These are phyloP conservation scores for Mitosporidium daphniae DNA, from an alignment of 371 early-diverging fungal genomes.

Conservation along the genomic window DNA sequence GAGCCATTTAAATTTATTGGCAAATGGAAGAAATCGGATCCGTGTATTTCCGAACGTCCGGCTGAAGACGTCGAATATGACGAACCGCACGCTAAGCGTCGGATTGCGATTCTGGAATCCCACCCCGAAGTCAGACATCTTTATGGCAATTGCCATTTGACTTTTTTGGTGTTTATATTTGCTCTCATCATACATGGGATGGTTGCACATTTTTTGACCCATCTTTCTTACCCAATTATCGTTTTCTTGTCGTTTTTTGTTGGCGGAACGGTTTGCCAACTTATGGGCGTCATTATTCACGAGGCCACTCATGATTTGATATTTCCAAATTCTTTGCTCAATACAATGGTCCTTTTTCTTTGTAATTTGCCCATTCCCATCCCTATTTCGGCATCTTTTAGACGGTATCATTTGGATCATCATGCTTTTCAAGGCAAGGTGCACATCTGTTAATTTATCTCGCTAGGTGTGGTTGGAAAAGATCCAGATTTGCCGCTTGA, in stretches of 20 bases:
- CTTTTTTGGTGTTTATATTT: background rate
- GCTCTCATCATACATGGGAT: conserved; percentile 1
- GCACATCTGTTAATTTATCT: too few species aligned
- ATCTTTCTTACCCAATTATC: too few species aligned
- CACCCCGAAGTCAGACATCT: conserved; percentile 1
- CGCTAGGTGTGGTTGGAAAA: conserved; percentile 62
- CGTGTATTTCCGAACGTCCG: background rate
- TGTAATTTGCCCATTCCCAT: conserved; percentile 38
- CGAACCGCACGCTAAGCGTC: conserved; percentile 2
- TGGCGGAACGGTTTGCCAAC: conserved; percentile 21
- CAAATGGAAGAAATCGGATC: background rate
- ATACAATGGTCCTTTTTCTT: conserved; percentile 34
- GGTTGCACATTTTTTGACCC: too few species aligned
- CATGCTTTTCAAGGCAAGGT: conserved; percentile 50
- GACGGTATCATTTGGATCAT: conserved; percentile 73
- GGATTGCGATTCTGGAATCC: background rate
- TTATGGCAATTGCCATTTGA: conserved; percentile 1
- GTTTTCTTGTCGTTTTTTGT: too few species aligned
- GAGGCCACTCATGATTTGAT: conserved; percentile 54
- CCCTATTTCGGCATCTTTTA: conserved; percentile 37
- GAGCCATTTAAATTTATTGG: too few species aligned
- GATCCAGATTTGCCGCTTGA: conserved; percentile 71
- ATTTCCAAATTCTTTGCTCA: conserved; percentile 18
- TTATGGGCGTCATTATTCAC: conserved; percentile 22
- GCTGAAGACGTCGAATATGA: background rate